Conservation (phyloP, 192 early-diverging fungal genomes). For the Rhizoclosmatium globosum region DNA sequence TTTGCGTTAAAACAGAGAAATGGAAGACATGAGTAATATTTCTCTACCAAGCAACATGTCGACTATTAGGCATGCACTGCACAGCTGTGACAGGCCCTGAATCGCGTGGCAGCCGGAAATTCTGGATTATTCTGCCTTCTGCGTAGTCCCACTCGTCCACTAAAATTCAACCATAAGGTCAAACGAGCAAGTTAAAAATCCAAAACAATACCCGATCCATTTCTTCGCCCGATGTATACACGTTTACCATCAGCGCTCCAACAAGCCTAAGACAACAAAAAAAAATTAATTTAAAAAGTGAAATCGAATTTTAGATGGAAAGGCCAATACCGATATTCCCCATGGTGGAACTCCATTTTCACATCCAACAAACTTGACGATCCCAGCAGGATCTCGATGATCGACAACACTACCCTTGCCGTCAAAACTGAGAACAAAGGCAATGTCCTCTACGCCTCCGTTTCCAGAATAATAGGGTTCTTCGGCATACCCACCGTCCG, state of each 20-base stretch:
- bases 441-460: conserved; percentile 1
- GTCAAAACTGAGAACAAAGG: conserved; percentile 46
- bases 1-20: not conserved
- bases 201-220: conserved; percentile 72
- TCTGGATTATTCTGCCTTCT: conserved; percentile 69
- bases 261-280: conserved; percentile 52
- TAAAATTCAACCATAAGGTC: conserved; percentile 29
- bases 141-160: conserved; percentile 91
- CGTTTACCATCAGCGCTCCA: conserved; percentile 87
- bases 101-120: conserved; percentile 83
- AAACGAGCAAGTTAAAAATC: not conserved
- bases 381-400: conserved; percentile 35
- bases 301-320: not conserved
- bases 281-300: not conserved
- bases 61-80: conserved; percentile 76
- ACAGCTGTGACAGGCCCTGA: conserved; percentile 90
- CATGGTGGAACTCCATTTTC: conserved; percentile 46
- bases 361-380: conserved; percentile 42
- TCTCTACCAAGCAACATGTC: conserved; percentile 82
- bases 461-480: not conserved
- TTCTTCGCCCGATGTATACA: conserved; percentile 87
- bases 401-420: conserved; percentile 49
- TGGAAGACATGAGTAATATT: conserved; percentile 4
- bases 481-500: not conserved
- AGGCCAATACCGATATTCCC: conserved; percentile 44